phyloP scores from a whole-genome alignment of 2,329 filamentous ascomycete species.

The Passalora sequoiae region DNA sequence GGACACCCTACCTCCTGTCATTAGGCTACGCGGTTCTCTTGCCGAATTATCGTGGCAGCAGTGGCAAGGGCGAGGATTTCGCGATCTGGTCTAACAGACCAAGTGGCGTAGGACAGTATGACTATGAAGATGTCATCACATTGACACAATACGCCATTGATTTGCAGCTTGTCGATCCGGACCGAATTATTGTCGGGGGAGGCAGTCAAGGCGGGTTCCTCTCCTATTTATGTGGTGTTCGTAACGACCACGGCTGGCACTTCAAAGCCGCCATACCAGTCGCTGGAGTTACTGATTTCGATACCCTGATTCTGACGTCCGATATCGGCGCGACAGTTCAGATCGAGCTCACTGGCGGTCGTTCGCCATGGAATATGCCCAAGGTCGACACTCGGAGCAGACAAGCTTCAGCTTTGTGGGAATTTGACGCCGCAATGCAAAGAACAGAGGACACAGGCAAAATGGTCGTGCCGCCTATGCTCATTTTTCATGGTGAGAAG shows the following conservation, averaged over 20 bases:
- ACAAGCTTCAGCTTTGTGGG: constrained; percentile 29
- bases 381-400: constrained; percentile 20
- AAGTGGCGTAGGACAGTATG: constrained; percentile 33
- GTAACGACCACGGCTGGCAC: constrained; percentile 35
- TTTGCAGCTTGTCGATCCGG: constrained; percentile 30
- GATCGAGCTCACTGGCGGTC: constrained; percentile 24
- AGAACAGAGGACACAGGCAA: constrained; percentile 6
- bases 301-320: constrained; percentile 34
- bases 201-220: constrained; percentile 39
- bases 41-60: constrained; percentile 39
- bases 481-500: constrained; percentile 35
- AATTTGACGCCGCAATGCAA: constrained; percentile 26
- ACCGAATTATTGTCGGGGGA: constrained; percentile 37
- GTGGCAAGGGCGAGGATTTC: constrained; percentile 33
- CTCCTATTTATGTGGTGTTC: constrained; percentile 35
- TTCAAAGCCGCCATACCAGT: constrained; percentile 37
- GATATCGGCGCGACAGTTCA: constrained; percentile 29
- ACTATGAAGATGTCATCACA: constrained; percentile 37
- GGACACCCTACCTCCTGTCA: constrained; percentile 32
- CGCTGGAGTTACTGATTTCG: constrained; percentile 37
- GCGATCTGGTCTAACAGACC: constrained; percentile 25
- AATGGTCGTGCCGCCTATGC: constrained; percentile 29
- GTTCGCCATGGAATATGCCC: constrained; percentile 26
- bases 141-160: constrained; percentile 34
- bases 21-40: constrained; percentile 38